Conservation (phyloP, 345 rosid species). For the Eucalyptus tenuipes region DNA sequence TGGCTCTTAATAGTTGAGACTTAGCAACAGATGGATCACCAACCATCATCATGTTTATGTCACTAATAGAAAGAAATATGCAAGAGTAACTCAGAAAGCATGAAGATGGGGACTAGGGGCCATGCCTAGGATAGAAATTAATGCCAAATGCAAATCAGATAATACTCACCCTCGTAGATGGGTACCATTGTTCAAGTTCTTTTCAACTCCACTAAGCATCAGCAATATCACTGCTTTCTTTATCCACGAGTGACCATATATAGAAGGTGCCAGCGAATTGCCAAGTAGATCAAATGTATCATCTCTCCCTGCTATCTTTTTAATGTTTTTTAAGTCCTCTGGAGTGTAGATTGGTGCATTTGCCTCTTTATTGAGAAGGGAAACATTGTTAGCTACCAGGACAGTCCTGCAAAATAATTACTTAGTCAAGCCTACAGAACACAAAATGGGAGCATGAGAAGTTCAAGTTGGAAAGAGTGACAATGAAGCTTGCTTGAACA, state of each 20-base stretch:
- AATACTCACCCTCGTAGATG: conserved; percentile 86
- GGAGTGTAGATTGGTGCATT: conserved; percentile 86
- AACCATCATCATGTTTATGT: conserved; percentile 99
- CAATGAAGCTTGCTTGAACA: not conserved
- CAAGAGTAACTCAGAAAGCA: not conserved
- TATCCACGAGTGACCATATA: conserved; percentile 94
- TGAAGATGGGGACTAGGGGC: not conserved
- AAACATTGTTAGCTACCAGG: conserved; percentile 79
- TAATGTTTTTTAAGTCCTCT: conserved; percentile 69
- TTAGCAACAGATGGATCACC: conserved; percentile 99
- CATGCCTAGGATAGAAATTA: not conserved
- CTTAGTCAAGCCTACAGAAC: not conserved
- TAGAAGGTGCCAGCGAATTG: conserved; percentile 89
- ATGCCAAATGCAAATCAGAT: not conserved
- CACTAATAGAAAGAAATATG: conserved; percentile 31
- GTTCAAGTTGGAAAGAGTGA: not conserved
- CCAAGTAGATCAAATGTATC: conserved; percentile 87
- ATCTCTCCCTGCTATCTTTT: conserved; percentile 78
- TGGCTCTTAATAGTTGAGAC: conserved; percentile 95
- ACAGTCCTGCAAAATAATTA: conserved; percentile 53
- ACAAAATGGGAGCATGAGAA: not conserved
- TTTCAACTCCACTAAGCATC: conserved; percentile 96
- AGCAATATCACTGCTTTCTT: conserved; percentile 88
- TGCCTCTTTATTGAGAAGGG: conserved; percentile 92
- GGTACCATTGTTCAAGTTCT: conserved; percentile 91